These are phyloP conservation scores for Zygoascus bituminiphila DNA, from an alignment of 805 yeast genomes.

Conservation along the genomic window DNA sequence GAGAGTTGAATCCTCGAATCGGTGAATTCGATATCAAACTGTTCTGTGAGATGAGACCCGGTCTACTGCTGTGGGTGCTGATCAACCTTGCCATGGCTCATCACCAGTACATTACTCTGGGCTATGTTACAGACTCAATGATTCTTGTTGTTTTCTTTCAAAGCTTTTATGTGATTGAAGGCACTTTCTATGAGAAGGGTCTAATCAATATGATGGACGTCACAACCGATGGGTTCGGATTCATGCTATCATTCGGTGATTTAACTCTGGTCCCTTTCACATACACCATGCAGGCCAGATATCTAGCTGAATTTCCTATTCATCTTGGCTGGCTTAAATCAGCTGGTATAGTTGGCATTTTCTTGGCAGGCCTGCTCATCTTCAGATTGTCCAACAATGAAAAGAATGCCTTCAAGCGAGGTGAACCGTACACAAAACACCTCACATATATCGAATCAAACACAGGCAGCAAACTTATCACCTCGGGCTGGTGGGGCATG, in stretches of 20 bases:
- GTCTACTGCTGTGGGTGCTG: conserved; percentile 76
- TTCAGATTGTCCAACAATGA: conserved; percentile 81
- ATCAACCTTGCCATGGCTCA: conserved; percentile 75
- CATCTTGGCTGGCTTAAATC: conserved; percentile 40
- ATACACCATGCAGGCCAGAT: conserved; percentile 80
- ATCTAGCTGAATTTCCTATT: conserved; percentile 55
- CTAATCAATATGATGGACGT: conserved; percentile 90
- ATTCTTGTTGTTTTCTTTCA: conserved; percentile 61
- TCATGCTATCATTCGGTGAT: conserved; percentile 93
- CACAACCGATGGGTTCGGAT: conserved; percentile 94
- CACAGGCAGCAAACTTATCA: conserved; percentile 69
- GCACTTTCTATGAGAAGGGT: conserved; percentile 87
- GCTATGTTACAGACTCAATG: conserved; percentile 63
- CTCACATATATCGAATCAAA: conserved; percentile 62
- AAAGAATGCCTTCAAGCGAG: conserved; percentile 75
- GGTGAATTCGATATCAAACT: conserved; percentile 82
- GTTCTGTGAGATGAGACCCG: conserved; percentile 92
- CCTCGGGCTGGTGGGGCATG: conserved; percentile 94
- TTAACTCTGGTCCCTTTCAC: conserved; percentile 88
- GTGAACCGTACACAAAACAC: conserved; percentile 53
- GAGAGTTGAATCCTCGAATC: conserved; percentile 88
- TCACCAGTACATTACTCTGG: conserved; percentile 58
- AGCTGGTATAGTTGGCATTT: conserved; percentile 39
- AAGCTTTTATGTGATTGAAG: conserved; percentile 79
- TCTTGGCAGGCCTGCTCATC: conserved; percentile 62